phyloP scores from a whole-genome alignment of 495 filamentous ascomycete species.

The Trichocladium uniseriatum region DNA sequence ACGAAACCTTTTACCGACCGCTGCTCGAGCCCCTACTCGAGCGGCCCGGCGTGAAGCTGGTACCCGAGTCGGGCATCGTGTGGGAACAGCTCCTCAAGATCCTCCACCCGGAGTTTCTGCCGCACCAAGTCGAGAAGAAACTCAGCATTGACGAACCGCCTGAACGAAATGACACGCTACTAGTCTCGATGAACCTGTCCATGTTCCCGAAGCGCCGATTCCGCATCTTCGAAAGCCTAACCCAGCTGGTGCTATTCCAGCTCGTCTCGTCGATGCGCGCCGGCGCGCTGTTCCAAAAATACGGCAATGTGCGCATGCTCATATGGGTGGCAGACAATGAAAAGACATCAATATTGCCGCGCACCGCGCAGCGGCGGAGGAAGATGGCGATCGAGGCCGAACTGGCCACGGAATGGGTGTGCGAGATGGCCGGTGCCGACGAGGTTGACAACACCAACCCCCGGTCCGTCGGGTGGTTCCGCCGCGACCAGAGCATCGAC shows the following conservation, averaged over 20 bases:
- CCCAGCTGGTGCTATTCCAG: constrained; percentile 38
- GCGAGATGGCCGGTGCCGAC: constrained; percentile 34
- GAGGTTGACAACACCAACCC: constrained; percentile 4
- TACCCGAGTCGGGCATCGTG: constrained; percentile 39
- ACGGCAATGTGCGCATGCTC: constrained; percentile 64
- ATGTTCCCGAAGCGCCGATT: constrained; percentile 32
- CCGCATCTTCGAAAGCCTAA: constrained; percentile 30
- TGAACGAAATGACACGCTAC: constrained; percentile 53
- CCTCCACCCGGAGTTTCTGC: constrained; percentile 36
- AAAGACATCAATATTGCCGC: constrained; percentile 44
- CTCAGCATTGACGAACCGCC: constrained; percentile 20
- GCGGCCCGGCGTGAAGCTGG: constrained; percentile 42
- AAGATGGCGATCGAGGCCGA: constrained; percentile 50
- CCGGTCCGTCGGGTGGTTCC: constrained; percentile 14
- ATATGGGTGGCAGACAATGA: constrained; percentile 49
- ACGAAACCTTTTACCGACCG: constrained; percentile 40
- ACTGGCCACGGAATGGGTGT: constrained; percentile 40
- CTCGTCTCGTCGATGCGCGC: constrained; percentile 36
- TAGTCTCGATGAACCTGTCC: constrained; percentile 54
- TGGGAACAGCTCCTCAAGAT: constrained; percentile 43
- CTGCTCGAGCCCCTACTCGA: constrained; percentile 56
- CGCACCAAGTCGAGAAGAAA: constrained; percentile 35
- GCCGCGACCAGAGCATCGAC: constrained; percentile 29
- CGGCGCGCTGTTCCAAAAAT: constrained; percentile 44
- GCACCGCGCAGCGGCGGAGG: constrained; percentile 38